Conservation (phyloP, 768 basidiomycete species). For the Tulasnella sp. region DNA sequence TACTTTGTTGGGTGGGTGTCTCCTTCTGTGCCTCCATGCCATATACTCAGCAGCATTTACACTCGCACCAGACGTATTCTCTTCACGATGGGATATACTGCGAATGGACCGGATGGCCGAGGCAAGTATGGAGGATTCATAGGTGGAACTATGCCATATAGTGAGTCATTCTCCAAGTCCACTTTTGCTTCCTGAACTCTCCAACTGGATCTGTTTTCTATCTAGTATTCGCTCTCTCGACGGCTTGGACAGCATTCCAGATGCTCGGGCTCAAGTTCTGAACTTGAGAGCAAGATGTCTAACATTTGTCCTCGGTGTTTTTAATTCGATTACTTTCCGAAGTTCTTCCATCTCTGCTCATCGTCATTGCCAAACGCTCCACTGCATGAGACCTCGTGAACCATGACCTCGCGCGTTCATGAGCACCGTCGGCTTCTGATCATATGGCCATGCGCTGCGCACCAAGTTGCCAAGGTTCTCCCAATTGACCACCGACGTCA, state of each 20-base stretch:
- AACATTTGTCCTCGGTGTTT: too few relatives aligned
- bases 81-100: slow-evolving; percentile 1
- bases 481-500: too few relatives aligned
- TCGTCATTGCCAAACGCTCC: too few relatives aligned
- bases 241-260: not conserved
- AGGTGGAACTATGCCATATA: not conserved
- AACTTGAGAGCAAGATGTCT: too few relatives aligned
- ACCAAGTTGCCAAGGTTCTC: too few relatives aligned
- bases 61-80: slow-evolving; percentile 2
- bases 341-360: too few relatives aligned
- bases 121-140: not conserved
- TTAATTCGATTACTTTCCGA: too few relatives aligned
- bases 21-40: not conserved
- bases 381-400: too few relatives aligned
- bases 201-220: not conserved
- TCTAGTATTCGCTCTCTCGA: not conserved
- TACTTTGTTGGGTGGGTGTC: not conserved
- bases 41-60: not conserved
- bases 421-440: too few relatives aligned
- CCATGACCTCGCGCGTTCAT: too few relatives aligned
- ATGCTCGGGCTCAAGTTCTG: not conserved
- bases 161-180: not conserved
- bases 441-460: too few relatives aligned
- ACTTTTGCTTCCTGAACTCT: not conserved
- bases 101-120: not conserved